Base-by-base conservation (phyloP, 164 flowering plant genomes). In the Berberis thunbergii region DNA sequence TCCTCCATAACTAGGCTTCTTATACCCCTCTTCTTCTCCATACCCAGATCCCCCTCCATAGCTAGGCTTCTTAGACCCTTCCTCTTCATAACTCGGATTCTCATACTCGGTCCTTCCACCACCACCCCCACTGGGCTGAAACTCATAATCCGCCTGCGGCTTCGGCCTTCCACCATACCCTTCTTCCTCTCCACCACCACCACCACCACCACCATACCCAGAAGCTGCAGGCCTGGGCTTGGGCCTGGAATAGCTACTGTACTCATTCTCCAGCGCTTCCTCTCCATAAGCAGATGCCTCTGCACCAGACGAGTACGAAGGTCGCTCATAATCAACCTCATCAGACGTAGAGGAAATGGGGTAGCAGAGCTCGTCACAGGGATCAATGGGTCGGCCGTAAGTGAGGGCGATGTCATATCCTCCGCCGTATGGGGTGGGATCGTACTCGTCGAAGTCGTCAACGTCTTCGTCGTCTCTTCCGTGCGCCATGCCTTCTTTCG, bases 351-450 rank as follows among this genome's bases (percentile, higher is more conserved):
- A 75, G n/a, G 86, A 43, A 70, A 62, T 59, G 2, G 81, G 77
- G 74, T 93, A 83, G 76, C 98, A 93, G 65, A 53, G 85, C 52
- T 88, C 97, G 1, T 88, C 97, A 55, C 82, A 83, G 0, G 87
- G 94, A 1, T 76, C 74, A 44, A 88, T 71, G 3, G 96, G 87
- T 7, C 92, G 96, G 60, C 98, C 97, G 75, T 80, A 93, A 39
- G 85, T 84, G 46, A 82, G 59, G 10, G 45, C 42, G 43, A 84
- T 72, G 75, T 90, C 90, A 86, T 84, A 90, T 4, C 98, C 98
- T 1, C 98, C 98, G 1, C 82, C 81, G 73, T 88, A 90, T 2
- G 98, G 98, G 7, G 96, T 86, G 6, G 91, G 86, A 76, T 93
- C 98, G 81, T 67, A 88, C 77, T 88, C 98, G 56, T 88, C 94